Percentiles rank a stretch among this genome's conserved stretches.
Conservation (phyloP, 345 rosid genomes). For the Hypericum perforatum region DNA sequence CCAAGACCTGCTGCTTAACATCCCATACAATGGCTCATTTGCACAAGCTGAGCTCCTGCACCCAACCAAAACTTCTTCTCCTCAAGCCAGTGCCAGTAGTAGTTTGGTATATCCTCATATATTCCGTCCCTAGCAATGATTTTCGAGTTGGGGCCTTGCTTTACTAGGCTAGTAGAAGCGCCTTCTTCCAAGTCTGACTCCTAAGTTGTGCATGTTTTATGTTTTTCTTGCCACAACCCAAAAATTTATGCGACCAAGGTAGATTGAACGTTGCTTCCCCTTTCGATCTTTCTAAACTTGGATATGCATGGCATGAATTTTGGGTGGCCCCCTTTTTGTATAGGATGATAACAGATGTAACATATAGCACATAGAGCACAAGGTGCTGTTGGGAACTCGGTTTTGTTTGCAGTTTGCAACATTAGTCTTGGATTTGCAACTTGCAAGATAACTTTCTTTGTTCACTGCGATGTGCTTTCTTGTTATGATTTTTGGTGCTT, state of each 20-base stretch:
- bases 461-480: too few species aligned
- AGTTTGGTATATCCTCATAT: slow-evolving; percentile 39
- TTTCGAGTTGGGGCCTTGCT: slow-evolving; percentile 9
- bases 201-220: slow-evolving; percentile 17
- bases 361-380: slow-evolving; percentile 21
- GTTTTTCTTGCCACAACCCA: slow-evolving; percentile 20
- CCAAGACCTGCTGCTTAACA: slow-evolving; percentile 74
- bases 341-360: slow-evolving; percentile 47
- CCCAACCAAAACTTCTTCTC: slow-evolving; percentile 34
- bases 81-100: slow-evolving; percentile 57
- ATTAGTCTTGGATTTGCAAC: slow-evolving; percentile 12
- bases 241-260: slow-evolving; percentile 31
- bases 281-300: slow-evolving; percentile 22
- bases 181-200: slow-evolving; percentile 18
- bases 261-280: slow-evolving; percentile 36
- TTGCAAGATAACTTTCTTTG: neutral
- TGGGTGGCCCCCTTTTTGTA: slow-evolving; percentile 29
- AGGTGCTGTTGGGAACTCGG: slow-evolving; percentile 1
- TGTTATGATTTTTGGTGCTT: too few species aligned
- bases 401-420: slow-evolving; percentile 23
- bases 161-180: slow-evolving; percentile 18
- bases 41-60: slow-evolving; percentile 88
- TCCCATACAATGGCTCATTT: slow-evolving; percentile 75
- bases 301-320: slow-evolving; percentile 28
- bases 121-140: slow-evolving; percentile 29